Conservation (phyloP, 2,329 filamentous ascomycete species). For the Xylaria sp. region DNA sequence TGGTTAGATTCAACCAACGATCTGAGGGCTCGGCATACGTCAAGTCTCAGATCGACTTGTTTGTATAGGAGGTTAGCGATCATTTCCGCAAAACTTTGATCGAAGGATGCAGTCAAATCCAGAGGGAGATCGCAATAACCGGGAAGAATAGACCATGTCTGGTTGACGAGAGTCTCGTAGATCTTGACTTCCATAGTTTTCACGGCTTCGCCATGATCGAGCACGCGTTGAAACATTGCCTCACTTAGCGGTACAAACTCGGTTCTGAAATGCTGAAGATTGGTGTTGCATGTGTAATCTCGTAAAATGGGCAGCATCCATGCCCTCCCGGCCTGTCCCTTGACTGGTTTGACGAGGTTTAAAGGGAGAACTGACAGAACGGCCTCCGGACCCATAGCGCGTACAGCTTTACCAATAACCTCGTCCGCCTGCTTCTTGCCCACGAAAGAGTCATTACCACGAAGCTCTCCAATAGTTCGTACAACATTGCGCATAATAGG, state of each 20-base stretch:
- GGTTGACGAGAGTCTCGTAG: slow-evolving; percentile 88
- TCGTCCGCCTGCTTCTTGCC: slow-evolving; percentile 96
- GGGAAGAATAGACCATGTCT: slow-evolving; percentile 92
- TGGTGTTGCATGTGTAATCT: slow-evolving; percentile 89
- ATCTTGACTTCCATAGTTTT: slow-evolving; percentile 98
- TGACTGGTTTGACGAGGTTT: slow-evolving; percentile 81
- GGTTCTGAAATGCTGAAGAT: slow-evolving; percentile 82
- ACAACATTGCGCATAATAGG: slow-evolving; percentile 81
- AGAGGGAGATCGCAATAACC: slow-evolving; percentile 94
- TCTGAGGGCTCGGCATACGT: slow-evolving; percentile 87
- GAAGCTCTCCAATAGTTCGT: slow-evolving; percentile 84
- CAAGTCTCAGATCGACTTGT: slow-evolving; percentile 85
- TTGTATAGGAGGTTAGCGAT: slow-evolving; percentile 92
- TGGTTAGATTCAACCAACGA: slow-evolving; percentile 92
- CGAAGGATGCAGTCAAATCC: slow-evolving; percentile 79
- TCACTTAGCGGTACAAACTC: slow-evolving; percentile 93
- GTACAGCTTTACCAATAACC: slow-evolving; percentile 86
- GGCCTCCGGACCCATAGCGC: slow-evolving; percentile 87
- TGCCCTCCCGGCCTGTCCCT: slow-evolving; percentile 83
- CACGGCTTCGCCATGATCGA: slow-evolving; percentile 82
- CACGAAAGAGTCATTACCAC: slow-evolving; percentile 86
- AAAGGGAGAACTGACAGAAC: slow-evolving; percentile 85
- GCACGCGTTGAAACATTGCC: slow-evolving; percentile 85
- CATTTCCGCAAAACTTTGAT: slow-evolving; percentile 89
- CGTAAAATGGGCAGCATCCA: slow-evolving; percentile 95